Percentiles rank a stretch among this genome's conserved stretches.
Evolutionary conservation across 2,329 filamentous ascomycete species (phyloP).

Genomic region (Hypoxylon sp.): DNA sequence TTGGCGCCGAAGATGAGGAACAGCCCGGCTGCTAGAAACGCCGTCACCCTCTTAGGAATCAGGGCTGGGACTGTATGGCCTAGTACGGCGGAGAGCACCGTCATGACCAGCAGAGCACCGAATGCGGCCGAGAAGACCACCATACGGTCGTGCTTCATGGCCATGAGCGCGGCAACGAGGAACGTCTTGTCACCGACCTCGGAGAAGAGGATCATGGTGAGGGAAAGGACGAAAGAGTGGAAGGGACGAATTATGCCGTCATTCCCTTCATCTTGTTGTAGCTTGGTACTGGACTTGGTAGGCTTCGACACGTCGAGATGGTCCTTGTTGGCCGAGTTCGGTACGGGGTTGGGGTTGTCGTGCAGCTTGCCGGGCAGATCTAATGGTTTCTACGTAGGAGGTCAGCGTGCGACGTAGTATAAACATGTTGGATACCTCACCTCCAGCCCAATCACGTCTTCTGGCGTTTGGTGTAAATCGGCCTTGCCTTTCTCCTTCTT

Average conservation of each 20-base stretch:
- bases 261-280: slow-evolving; percentile 49
- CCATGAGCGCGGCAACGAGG: slow-evolving; percentile 95
- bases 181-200: slow-evolving; percentile 99
- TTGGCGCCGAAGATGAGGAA: slow-evolving; percentile 91
- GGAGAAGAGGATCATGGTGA: slow-evolving; percentile 97
- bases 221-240: slow-evolving; percentile 89
- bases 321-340: slow-evolving; percentile 70
- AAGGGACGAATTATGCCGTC: slow-evolving; percentile 76
- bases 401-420: slow-evolving; percentile 32
- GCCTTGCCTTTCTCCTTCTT: slow-evolving; percentile 55
- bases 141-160: slow-evolving; percentile 95
- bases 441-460: slow-evolving; percentile 62
- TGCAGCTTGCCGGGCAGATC: slow-evolving; percentile 82
- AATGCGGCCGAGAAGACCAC: slow-evolving; percentile 97
- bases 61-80: slow-evolving; percentile 91
- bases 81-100: slow-evolving; percentile 87
- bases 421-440: slow-evolving; percentile 51
- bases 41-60: slow-evolving; percentile 89
- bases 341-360: slow-evolving; percentile 75
- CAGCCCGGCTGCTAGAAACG: slow-evolving; percentile 81
- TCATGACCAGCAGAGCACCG: slow-evolving; percentile 91
- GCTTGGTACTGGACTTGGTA: slow-evolving; percentile 44
- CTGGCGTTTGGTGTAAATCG: slow-evolving; percentile 46
- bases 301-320: slow-evolving; percentile 63
- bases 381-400: slow-evolving; percentile 70